Percentiles rank a stretch among this genome's conserved stretches.
These are phyloP conservation scores for Diaporthe eres DNA, from an alignment of 2,329 filamentous ascomycete genomes.

Conservation along the genomic window DNA sequence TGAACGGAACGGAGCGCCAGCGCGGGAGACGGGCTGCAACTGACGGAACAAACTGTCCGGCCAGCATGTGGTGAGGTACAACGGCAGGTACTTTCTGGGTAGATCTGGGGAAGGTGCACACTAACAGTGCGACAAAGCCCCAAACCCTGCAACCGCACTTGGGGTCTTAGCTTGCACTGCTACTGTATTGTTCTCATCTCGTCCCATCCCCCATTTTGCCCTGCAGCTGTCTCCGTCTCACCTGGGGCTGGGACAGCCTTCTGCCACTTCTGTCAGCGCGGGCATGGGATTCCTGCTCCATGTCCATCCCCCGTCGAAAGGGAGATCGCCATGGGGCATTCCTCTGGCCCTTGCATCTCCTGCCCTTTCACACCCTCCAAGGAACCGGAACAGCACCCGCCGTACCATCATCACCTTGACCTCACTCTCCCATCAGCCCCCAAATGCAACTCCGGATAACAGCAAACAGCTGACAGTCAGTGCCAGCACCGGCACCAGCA, in stretches of 20 bases:
- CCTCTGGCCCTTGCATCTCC: background rate
- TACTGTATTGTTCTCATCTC: background rate
- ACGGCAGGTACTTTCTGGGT: background rate
- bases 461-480: background rate
- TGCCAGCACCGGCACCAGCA: no score
- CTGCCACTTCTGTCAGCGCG: background rate
- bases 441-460: background rate
- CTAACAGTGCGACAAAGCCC: conserved; percentile 4
- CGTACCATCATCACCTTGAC: background rate
- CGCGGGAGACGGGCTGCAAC: background rate
- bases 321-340: no score
- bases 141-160: background rate
- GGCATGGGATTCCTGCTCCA: background rate
- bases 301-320: background rate
- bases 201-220: background rate
- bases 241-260: background rate
- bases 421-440: background rate
- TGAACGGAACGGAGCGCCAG: conserved; percentile 5
- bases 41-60: conserved; percentile 22
- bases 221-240: conserved; percentile 7
- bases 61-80: background rate
- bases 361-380: background rate
- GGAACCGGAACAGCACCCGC: background rate
- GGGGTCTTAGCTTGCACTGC: no score
- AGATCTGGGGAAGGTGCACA: background rate